Percentiles rank a stretch among this genome's conserved stretches.
Evolutionary conservation across 2,329 filamentous ascomycete species (phyloP).

Genomic region (Colletotrichum higginsianum): DNA sequence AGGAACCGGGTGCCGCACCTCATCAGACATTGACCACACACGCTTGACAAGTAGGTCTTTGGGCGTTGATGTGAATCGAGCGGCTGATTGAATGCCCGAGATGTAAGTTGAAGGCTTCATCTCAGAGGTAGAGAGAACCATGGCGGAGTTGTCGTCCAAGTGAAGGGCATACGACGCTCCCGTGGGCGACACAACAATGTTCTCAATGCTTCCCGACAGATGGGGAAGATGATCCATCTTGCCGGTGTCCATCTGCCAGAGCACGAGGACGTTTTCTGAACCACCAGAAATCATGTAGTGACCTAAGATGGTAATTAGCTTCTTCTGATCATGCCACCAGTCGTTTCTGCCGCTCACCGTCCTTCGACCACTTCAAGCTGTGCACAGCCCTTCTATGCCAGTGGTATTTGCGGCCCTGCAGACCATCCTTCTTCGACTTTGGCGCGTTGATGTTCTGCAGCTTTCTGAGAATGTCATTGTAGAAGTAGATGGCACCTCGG

Average conservation of each 20-base stretch:
- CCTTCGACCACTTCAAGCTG: slow-evolving; percentile 90
- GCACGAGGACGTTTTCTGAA: slow-evolving; percentile 87
- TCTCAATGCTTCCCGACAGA: slow-evolving; percentile 87
- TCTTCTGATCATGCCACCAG: background rate
- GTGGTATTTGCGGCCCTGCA: slow-evolving; percentile 79
- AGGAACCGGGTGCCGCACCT: slow-evolving; percentile 67
- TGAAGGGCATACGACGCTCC: slow-evolving; percentile 88
- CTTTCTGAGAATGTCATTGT: slow-evolving; percentile 79
- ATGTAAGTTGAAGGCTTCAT: slow-evolving; percentile 88
- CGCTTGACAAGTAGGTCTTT: slow-evolving; percentile 69
- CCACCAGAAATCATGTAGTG: slow-evolving; percentile 97
- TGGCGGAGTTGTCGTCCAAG: slow-evolving; percentile 91
- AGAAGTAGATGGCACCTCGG: slow-evolving; percentile 84
- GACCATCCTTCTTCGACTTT: slow-evolving; percentile 60
- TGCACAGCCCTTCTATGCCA: slow-evolving; percentile 92
- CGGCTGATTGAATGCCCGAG: slow-evolving; percentile 81
- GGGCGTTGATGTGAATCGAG: slow-evolving; percentile 64
- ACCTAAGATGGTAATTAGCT: slow-evolving; percentile 66
- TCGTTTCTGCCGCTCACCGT: slow-evolving; percentile 73
- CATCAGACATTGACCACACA: slow-evolving; percentile 61
- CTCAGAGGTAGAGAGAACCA: slow-evolving; percentile 92
- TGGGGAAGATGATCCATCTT: slow-evolving; percentile 90
- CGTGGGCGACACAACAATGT: slow-evolving; percentile 83
- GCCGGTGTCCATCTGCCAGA: slow-evolving; percentile 94
- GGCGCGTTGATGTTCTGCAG: slow-evolving; percentile 61